These are phyloP conservation scores for Lycium ferocissimum DNA, from an alignment of 257 asterid genomes.

Conservation along the genomic window DNA sequence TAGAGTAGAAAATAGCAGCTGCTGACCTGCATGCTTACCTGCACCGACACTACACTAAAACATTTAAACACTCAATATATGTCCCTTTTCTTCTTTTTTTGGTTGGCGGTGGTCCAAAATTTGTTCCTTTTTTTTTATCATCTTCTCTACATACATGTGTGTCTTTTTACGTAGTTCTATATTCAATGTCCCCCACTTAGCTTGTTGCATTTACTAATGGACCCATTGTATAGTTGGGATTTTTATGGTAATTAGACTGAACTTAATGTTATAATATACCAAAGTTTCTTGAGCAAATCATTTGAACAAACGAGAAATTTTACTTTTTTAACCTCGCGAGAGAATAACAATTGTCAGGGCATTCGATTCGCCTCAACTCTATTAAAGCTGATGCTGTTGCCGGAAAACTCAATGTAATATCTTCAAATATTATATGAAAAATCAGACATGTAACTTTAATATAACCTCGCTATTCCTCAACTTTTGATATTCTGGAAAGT, in stretches of 20 bases:
- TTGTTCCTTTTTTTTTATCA: background rate
- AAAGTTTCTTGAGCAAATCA: background rate
- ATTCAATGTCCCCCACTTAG: background rate
- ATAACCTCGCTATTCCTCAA: too few relatives aligned
- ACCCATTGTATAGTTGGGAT: constrained; percentile 8
- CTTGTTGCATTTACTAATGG: constrained; percentile 12
- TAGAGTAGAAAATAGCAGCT: too few relatives aligned
- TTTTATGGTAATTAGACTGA: background rate
- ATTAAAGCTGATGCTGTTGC: too few relatives aligned
- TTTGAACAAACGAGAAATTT: background rate
- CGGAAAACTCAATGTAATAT: too few relatives aligned
- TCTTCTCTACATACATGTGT: background rate
- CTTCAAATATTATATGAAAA: too few relatives aligned
- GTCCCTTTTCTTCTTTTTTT: background rate
- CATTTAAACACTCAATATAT: too few relatives aligned
- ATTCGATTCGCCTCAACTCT: too few relatives aligned
- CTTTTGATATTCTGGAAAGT: too few relatives aligned
- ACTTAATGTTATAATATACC: background rate
- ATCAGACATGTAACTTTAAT: too few relatives aligned
- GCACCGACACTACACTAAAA: too few relatives aligned
- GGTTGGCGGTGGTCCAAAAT: constrained; percentile 13
- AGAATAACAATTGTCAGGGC: too few relatives aligned
- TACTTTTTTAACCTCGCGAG: background rate
- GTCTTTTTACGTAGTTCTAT: background rate
- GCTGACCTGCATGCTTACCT: too few relatives aligned